phyloP scores from a whole-genome alignment of 2,329 filamentous ascomycete genomes.

The Alternaria atra region DNA sequence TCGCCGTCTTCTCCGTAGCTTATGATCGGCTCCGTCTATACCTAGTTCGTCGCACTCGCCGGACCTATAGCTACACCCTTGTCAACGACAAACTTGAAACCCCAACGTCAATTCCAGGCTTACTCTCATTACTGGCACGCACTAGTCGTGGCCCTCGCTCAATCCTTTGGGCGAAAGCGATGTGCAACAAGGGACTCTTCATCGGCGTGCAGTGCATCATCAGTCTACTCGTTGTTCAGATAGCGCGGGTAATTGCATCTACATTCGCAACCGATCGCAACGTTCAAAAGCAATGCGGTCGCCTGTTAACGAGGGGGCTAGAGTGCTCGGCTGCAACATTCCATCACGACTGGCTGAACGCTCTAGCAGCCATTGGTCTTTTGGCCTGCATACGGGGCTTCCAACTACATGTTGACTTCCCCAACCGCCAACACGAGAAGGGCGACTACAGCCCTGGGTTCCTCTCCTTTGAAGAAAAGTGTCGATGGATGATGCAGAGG shows the following conservation, averaged over 20 bases:
- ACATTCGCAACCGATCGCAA: neutral
- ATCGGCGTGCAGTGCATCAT: neutral
- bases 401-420: constrained; percentile 1
- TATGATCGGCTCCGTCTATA: neutral
- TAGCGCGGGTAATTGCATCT: neutral
- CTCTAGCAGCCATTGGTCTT: neutral
- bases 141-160: neutral
- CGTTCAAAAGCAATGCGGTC: neutral
- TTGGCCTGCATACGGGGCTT: constrained; percentile 3
- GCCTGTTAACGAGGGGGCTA: neutral
- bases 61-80: neutral
- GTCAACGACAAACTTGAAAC: neutral
- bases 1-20: constrained; percentile 1
- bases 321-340: neutral
- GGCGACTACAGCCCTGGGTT: constrained; percentile 8
- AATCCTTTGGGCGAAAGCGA: neutral
- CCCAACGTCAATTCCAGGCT: neutral
- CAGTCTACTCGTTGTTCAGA: neutral
- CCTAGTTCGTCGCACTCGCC: neutral
- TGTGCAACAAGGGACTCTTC: neutral
- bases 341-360: neutral
- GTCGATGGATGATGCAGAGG: neutral
- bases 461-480: neutral
- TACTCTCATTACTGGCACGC: neutral
- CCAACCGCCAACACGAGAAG: neutral